Evolutionary conservation across 352 stramenopile genomes (phyloP).

Genomic region (Plasmopara halstedii): DNA sequence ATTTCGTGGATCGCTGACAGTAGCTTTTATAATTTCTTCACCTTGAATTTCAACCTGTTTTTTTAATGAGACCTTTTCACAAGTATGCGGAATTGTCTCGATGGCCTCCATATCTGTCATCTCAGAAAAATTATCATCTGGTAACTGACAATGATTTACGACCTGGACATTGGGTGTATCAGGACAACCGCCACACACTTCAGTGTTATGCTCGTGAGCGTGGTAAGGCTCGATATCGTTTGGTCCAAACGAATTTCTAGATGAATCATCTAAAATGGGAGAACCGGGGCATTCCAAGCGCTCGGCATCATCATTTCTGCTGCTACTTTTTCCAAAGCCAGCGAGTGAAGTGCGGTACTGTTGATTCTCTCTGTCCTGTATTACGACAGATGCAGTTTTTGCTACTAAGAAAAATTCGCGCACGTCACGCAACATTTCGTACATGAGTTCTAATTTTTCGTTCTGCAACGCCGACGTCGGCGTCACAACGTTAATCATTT

Average conservation of each 20-base stretch:
- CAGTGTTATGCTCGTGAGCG: neutral
- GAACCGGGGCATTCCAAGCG: constrained; percentile 4
- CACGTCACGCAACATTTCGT: constrained; percentile 22
- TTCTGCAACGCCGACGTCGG: neutral
- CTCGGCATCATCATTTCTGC: neutral
- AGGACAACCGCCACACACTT: neutral
- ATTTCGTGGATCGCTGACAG: neutral
- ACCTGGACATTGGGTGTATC: neutral
- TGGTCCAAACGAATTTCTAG: no score
- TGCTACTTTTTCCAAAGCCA: neutral
- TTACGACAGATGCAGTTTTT: neutral
- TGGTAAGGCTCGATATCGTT: no score
- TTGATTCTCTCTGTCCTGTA: neutral
- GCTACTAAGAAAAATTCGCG: constrained; percentile 3
- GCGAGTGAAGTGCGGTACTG: neutral
- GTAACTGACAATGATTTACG: neutral
- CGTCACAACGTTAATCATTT: neutral
- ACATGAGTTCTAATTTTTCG: constrained; percentile 15
- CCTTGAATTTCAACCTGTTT: neutral
- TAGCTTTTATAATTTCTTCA: neutral
- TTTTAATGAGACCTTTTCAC: neutral
- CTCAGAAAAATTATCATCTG: neutral
- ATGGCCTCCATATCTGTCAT: neutral
- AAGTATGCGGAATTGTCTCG: neutral
- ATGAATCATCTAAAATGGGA: neutral